Base-by-base conservation (phyloP, 768 basidiomycete species). In the Suillus paluster region DNA sequence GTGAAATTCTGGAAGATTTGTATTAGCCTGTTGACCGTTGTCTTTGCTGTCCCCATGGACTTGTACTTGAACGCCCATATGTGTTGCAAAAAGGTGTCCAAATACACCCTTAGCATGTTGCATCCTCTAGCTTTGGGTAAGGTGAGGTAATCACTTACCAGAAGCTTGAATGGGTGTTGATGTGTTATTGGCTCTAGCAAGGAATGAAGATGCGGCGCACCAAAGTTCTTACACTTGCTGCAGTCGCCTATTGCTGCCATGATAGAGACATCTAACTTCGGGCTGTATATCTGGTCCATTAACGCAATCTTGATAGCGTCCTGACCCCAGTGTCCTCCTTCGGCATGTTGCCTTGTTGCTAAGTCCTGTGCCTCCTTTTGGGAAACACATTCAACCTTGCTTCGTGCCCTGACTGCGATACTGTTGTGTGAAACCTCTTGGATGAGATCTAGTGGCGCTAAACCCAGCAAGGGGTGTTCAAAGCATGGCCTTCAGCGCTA, bases 21-120 rank as follows among this genome's bases (percentile, higher is more conserved):
- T n/a, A n/a, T n/a, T n/a, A n/a, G n/a, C n/a, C n/a, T n/a, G n/a
- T n/a, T n/a, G n/a, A n/a, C n/a, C n/a, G n/a, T n/a, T n/a, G n/a
- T n/a, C n/a, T n/a, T n/a, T n/a, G n/a, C n/a, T n/a, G n/a, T n/a
- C n/a, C n/a, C n/a, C n/a, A n/a, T n/a, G n/a, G n/a, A n/a, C n/a
- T 74, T 75, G 56, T 65, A 65, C 55, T 66, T 71, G 63, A 27
- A 65, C 5, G 41, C 75, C 74, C 75, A 78, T 7, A 73, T 65
- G 17, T 69, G 68, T 62, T 74, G 72, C 10, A 73, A 64, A 58
- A 58, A 75, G 11, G 62, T 66, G 60, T 80, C 78, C 5, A 78
- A 49, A 36, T 63, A 75, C 5, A 79, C 46, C 0, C 69, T 63
- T 4, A 77, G 17, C n/a, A 70, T 77, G 12, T 63, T 23, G 19